Evolutionary conservation across 2,329 filamentous ascomycete genomes (phyloP).

Genomic region (Aureobasidium melanogenum): DNA sequence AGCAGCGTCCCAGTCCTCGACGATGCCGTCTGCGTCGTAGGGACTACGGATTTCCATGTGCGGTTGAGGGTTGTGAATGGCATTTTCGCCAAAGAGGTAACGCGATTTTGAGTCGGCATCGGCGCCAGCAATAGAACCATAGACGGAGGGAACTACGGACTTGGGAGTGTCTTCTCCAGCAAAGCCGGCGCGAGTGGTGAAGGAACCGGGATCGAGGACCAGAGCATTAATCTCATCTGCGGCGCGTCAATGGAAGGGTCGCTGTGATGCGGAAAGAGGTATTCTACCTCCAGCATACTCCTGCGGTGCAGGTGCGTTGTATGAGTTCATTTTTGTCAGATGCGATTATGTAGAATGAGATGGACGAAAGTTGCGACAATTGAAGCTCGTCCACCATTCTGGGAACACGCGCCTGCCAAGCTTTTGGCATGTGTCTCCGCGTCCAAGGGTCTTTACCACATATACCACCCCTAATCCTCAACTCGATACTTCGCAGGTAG

Average conservation of each 20-base stretch:
- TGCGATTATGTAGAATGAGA: not conserved
- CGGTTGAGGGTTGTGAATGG: constrained; percentile 65
- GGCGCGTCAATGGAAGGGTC: not conserved
- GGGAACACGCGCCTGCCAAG: not conserved
- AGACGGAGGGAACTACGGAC: constrained; percentile 83
- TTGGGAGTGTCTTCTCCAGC: constrained; percentile 97
- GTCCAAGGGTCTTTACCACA: not conserved
- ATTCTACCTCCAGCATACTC: constrained; percentile 39
- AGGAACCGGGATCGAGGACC: constrained; percentile 90
- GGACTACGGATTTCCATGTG: constrained; percentile 84
- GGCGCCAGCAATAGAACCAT: constrained; percentile 52
- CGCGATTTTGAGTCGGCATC: constrained; percentile 45
- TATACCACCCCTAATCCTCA: not conserved
- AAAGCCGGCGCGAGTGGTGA: constrained; percentile 84
- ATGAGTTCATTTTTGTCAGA: not conserved
- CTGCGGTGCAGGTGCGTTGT: constrained; percentile 28
- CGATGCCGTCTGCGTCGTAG: constrained; percentile 78
- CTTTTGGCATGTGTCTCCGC: not conserved
- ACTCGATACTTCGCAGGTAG: too few species aligned
- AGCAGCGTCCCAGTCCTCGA: constrained; percentile 94
- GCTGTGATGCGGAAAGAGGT: not conserved
- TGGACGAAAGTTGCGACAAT: not conserved
- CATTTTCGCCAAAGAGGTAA: constrained; percentile 79
- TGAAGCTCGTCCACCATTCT: not conserved
- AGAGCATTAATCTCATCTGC: constrained; percentile 95